These are phyloP conservation scores for Acer campestre DNA, from an alignment of 345 rosid genomes.

Conservation along the genomic window DNA sequence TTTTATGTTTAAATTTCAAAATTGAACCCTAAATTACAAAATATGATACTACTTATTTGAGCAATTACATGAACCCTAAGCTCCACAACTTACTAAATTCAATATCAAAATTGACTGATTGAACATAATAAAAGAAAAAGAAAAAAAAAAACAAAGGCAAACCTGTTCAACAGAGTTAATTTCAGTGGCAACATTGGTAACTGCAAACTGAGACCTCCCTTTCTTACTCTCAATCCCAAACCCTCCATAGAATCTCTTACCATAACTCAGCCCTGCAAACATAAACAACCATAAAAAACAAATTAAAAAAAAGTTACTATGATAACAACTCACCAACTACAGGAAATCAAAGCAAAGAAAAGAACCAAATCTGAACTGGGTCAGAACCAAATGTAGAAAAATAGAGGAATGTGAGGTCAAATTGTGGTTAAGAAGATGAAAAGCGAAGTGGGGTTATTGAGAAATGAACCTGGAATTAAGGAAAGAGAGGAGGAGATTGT, in stretches of 20 bases:
- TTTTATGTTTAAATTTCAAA: background rate
- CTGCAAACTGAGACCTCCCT: conserved; percentile 55
- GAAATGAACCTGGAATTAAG: conserved; percentile 39
- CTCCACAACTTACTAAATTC: background rate
- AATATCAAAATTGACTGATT: background rate
- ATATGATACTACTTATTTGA: background rate
- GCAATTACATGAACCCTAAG: background rate
- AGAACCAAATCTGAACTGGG: conserved; percentile 17
- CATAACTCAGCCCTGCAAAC: conserved; percentile 51
- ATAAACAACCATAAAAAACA: background rate
- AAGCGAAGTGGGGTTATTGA: background rate
- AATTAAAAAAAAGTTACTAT: background rate
- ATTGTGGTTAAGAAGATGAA: background rate
- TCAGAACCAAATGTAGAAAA: conserved; percentile 1
- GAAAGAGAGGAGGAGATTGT: conserved; percentile 41
- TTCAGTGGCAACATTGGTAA: conserved; percentile 76
- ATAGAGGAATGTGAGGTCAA: background rate
- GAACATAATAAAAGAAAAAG: background rate
- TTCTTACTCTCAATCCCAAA: conserved; percentile 52
- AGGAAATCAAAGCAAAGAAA: background rate
- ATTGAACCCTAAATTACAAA: background rate
- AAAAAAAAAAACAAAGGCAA: background rate
- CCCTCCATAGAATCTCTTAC: conserved; percentile 48
- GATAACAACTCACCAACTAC: background rate
- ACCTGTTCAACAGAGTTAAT: conserved; percentile 76